Evolutionary conservation across 306 rosid species (phyloP), one percentile per base, ranked within the genome.

Genomic region (Crataegus laevigata): DNA sequence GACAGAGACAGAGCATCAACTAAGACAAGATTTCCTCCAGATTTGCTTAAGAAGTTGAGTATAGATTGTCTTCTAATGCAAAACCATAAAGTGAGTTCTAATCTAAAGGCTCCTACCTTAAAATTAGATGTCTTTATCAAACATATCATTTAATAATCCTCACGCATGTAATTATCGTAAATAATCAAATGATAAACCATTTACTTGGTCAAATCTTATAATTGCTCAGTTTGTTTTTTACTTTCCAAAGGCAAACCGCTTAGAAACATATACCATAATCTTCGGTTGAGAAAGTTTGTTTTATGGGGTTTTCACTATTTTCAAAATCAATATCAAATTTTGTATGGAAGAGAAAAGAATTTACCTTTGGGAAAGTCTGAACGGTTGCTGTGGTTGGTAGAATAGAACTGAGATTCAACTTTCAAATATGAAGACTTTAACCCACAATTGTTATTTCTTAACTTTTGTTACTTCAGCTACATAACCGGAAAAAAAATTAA

Each of bases 51-150:
- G 77, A 91, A 88, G 82, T 54, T 94, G 89, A 85, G 83, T 71
- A 94, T 86, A 74, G 96, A 94, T 72, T 94, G 98, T 79, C 79
- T 94, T 67, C 87, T 84, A 77, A 83, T 94, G 93, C 97, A 94
- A 80, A 89, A 89, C 79, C 97, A 94, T 78, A 77, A 17, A 40
- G 98, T 90, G 78, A 90, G 97, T 89, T 52, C 42, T 24, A 78
- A 32, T 73, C 74, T 69, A 21, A 24, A 51, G 50, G 51, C 32
- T 28, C 25, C 21, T 58, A 40, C 43, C 25, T 32, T 52, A 8
- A 8, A 26, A 13, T 45, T 14, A 25, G 15, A 43, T 4, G 8
- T 43, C 43, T 21, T 32, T 29, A 47, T 63, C 40, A 71, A n/a
- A 26, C n/a, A 21, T 71, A 21, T 34, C 45, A 5, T 55, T 15